Conservation (phyloP, 116 monocot genomes). For the Dioscorea cayenensis region DNA sequence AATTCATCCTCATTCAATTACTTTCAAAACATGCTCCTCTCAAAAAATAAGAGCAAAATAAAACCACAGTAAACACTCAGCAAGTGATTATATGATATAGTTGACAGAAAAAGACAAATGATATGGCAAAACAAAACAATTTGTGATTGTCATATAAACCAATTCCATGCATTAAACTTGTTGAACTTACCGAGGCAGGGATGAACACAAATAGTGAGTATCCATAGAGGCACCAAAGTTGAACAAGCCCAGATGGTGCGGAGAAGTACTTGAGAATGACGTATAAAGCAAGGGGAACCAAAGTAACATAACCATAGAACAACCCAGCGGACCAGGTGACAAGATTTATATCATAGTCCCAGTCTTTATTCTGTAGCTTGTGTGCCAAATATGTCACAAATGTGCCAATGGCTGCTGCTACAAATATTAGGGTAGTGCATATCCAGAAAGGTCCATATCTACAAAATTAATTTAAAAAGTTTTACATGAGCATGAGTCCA, state of each 20-base stretch:
- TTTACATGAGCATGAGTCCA: neutral
- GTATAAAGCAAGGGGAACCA: constrained; percentile 81
- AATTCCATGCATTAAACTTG: neutral
- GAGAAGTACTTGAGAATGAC: constrained; percentile 94
- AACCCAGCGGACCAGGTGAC: constrained; percentile 97
- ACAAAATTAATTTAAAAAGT: constrained; percentile 1
- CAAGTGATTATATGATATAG: too few relatives aligned
- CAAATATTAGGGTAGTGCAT: constrained; percentile 93
- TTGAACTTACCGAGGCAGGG: constrained; percentile 72
- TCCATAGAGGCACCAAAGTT: constrained; percentile 91
- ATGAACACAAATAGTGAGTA: constrained; percentile 93
- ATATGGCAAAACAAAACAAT: too few relatives aligned
- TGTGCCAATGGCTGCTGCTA: constrained; percentile 89
- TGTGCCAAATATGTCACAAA: constrained; percentile 92
- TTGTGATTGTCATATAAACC: neutral
- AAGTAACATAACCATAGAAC: constrained; percentile 88
- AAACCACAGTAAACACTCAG: too few relatives aligned
- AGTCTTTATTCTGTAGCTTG: constrained; percentile 87
- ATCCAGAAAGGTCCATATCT: constrained; percentile 99
- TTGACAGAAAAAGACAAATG: too few relatives aligned
- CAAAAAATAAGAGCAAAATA: too few relatives aligned
- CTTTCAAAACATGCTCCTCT: too few relatives aligned
- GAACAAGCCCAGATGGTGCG: constrained; percentile 82
- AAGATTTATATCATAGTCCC: constrained; percentile 91
- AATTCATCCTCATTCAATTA: too few relatives aligned